Evolutionary conservation across 768 basidiomycete genomes (phyloP), one percentile per base, ranked within the genome.

Genomic region (Trametes cubensis): DNA sequence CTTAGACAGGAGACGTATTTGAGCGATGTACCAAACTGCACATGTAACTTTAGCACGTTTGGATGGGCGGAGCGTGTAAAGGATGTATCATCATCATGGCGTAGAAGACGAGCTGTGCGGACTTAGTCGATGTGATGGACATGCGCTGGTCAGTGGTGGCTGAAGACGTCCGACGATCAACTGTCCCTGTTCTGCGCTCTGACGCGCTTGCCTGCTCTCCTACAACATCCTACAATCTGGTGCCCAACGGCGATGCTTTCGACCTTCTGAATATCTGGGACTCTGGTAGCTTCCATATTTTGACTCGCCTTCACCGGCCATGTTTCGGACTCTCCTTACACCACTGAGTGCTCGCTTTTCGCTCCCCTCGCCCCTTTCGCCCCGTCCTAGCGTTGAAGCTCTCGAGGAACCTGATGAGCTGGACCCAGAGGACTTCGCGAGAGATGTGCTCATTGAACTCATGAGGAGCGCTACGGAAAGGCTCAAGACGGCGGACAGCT

Each of bases 401-500:
- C 52, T 50, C 23, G 55, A 60, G 23, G 53, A 50, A 21, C 58
- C 60, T 14, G 75, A 74, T 62, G 71, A 79, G 40, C 70, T 80
- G 49, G 74, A 78, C 15, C 85, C 88, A 14, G 88, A 90, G 70
- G 86, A 90, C 69, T 89, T 89, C 70, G 88, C 87, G 11, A 75
- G 87, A 62, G 89, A 89, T 70, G 89, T 88, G 21, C 78, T 89
- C 42, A 78, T 89, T 25, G 84, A 88, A 71, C 74, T 89, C 30
- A 88, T 94, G 84, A 78, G 86, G 34, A 85, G 83, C 60, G 76
- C 85, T 0, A 81, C 93, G 21, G 90, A 90, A 66, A 83, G 82
- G 57, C 74, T 94, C 56, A 93, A 91, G 75, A 69, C 76, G 17
- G 80, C 83, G 3, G 80, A 84, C 50, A 78, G 78, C 51, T 67